These are phyloP conservation scores for Trapa bicornis DNA, from an alignment of 345 rosid species.

Conservation along the genomic window DNA sequence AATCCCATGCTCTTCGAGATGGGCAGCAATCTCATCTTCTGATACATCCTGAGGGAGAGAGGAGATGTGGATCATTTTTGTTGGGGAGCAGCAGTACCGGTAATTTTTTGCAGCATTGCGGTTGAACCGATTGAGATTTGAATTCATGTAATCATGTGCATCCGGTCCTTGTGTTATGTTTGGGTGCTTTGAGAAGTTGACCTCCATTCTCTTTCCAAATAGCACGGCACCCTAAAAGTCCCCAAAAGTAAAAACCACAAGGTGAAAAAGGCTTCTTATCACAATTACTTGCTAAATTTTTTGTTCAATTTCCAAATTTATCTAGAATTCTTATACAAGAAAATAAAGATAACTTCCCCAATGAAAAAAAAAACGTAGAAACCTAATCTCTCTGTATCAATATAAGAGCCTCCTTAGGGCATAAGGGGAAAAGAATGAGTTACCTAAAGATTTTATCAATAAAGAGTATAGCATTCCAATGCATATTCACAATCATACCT, in stretches of 20 bases:
- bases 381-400: too few relatives aligned
- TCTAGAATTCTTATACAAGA: too few relatives aligned
- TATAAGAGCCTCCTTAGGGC: too few relatives aligned
- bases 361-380: neutral
- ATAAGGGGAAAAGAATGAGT: neutral
- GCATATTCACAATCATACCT: conserved; percentile 31
- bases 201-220: conserved; percentile 90
- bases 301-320: neutral
- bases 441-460: neutral
- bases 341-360: neutral
- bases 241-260: neutral
- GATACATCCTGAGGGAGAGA: conserved; percentile 75
- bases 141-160: conserved; percentile 62
- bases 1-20: conserved; percentile 65
- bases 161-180: conserved; percentile 86
- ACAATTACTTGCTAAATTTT: neutral
- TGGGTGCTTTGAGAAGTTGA: conserved; percentile 84
- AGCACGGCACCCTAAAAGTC: conserved; percentile 59
- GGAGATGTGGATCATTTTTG: conserved; percentile 89
- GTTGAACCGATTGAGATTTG: conserved; percentile 88
- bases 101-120: conserved; percentile 95
- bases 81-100: conserved; percentile 96
- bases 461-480: neutral
- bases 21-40: conserved; percentile 68
- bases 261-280: neutral